Percentiles rank a stretch among this genome's conserved stretches.
phyloP scores from a whole-genome alignment of 1,139 yeast genomes.

The Geotrichum siamense region DNA sequence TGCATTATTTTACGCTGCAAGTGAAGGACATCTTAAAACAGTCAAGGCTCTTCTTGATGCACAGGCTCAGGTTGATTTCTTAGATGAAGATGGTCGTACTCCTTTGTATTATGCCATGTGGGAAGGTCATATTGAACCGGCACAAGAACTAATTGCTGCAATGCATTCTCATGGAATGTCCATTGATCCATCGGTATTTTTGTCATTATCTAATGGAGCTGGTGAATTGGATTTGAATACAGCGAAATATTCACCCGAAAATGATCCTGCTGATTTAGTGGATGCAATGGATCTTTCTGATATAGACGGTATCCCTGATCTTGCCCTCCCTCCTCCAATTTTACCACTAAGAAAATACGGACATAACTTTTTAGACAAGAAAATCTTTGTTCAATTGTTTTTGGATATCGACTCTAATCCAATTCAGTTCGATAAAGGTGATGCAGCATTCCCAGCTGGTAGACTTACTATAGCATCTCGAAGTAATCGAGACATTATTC shows the following conservation, averaged over 20 bases:
- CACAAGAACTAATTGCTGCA: conserved; percentile 52
- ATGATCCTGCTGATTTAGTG: conserved; percentile 17
- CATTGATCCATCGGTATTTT: conserved; percentile 22
- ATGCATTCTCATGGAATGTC: conserved; percentile 9
- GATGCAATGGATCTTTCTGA: conserved; percentile 35
- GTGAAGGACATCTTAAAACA: conserved; percentile 71
- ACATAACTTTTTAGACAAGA: conserved; percentile 87
- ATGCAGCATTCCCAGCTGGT: conserved; percentile 38
- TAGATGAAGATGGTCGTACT: conserved; percentile 78
- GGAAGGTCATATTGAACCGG: conserved; percentile 80
- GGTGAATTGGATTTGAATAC: background rate
- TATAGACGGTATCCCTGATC: conserved; percentile 76
- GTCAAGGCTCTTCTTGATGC: conserved; percentile 62
- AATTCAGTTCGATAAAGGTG: conserved; percentile 33
- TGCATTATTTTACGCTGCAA: conserved; percentile 83
- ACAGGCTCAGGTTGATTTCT: conserved; percentile 63
- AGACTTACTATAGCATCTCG: conserved; percentile 67
- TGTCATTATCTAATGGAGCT: conserved; percentile 8
- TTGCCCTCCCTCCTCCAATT: conserved; percentile 91
- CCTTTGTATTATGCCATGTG: conserved; percentile 88
- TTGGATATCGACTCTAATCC: conserved; percentile 40
- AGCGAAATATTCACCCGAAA: conserved; percentile 9
- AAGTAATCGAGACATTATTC: conserved; percentile 55
- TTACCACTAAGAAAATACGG: conserved; percentile 90
- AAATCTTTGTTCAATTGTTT: conserved; percentile 70